A percentile compares a stretch with the other conserved stretches of the same genome.
phyloP scores from a whole-genome alignment of 2,329 filamentous ascomycete genomes.

The Zasmidium angulare region DNA sequence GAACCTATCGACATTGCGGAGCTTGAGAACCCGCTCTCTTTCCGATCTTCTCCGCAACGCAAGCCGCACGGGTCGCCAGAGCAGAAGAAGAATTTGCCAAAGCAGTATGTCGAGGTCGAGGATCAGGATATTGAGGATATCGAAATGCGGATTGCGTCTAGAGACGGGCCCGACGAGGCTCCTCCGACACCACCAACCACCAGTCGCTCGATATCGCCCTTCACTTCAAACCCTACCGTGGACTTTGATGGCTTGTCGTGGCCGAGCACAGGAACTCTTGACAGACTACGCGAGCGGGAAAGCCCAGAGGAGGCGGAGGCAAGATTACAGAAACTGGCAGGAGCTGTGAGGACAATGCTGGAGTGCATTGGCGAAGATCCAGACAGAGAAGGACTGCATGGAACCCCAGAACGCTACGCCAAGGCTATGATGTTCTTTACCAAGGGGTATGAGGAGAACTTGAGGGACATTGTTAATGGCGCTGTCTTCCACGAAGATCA shows the following conservation, averaged over 20 bases:
- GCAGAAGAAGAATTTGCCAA: slow-evolving; percentile 15
- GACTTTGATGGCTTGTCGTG: slow-evolving; percentile 59
- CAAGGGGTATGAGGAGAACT: slow-evolving; percentile 93
- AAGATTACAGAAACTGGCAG: slow-evolving; percentile 60
- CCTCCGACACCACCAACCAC: slow-evolving; percentile 54
- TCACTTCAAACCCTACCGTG: slow-evolving; percentile 51
- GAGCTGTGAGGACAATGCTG: slow-evolving; percentile 62
- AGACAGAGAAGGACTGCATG: slow-evolving; percentile 62
- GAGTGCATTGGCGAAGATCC: slow-evolving; percentile 68
- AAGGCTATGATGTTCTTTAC: slow-evolving; percentile 96
- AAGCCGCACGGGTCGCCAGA: slow-evolving; percentile 5
- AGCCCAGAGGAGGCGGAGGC: slow-evolving; percentile 59
- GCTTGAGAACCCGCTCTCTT: slow-evolving; percentile 21
- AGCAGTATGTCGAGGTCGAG: slow-evolving; percentile 40
- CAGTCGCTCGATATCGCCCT: slow-evolving; percentile 51
- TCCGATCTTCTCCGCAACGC: slow-evolving; percentile 5
- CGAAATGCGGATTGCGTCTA: slow-evolving; percentile 36
- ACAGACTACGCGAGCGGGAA: slow-evolving; percentile 32
- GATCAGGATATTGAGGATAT: slow-evolving; percentile 44
- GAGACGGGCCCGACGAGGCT: slow-evolving; percentile 55
- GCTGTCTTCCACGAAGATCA: slow-evolving; percentile 96
- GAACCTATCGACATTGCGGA: slow-evolving; percentile 47
- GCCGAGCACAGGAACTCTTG: slow-evolving; percentile 45
- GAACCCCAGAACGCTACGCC: slow-evolving; percentile 80
- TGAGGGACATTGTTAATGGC: slow-evolving; percentile 85